phyloP scores from a whole-genome alignment of 2,329 filamentous ascomycete genomes.

The Mycocentrospora acerina region DNA sequence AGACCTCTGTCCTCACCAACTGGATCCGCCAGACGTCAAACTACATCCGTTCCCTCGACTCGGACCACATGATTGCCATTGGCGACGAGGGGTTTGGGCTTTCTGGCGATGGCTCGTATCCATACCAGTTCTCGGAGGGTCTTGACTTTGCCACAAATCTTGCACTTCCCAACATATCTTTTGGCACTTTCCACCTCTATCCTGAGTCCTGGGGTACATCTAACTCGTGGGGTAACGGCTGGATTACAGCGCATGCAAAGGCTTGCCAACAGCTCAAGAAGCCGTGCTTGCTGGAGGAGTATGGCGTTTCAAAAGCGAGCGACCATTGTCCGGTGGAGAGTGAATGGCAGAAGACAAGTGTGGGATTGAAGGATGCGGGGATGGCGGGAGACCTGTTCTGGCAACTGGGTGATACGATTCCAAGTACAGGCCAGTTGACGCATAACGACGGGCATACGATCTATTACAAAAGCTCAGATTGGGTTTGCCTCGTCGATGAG shows the following conservation, averaged over 20 bases:
- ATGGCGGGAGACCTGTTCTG: constrained; percentile 39
- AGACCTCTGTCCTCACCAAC: constrained; percentile 57
- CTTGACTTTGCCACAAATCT: constrained; percentile 56
- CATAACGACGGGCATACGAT: constrained; percentile 36
- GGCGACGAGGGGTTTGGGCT: constrained; percentile 64
- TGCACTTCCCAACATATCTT: constrained; percentile 56
- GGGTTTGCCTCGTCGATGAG: constrained; percentile 33
- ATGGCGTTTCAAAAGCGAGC: constrained; percentile 27
- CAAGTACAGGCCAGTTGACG: constrained; percentile 24
- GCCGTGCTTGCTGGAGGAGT: constrained; percentile 45
- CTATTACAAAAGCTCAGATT: constrained; percentile 30
- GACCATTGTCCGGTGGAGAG: constrained; percentile 32
- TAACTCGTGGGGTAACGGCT: constrained; percentile 46
- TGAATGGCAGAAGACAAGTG: constrained; percentile 33
- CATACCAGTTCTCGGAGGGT: constrained; percentile 55
- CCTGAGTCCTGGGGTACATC: constrained; percentile 44
- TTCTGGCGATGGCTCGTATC: constrained; percentile 52
- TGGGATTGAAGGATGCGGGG: constrained; percentile 20
- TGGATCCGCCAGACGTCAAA: constrained; percentile 61
- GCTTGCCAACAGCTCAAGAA: constrained; percentile 43
- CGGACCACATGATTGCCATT: constrained; percentile 62
- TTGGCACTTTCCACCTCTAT: constrained; percentile 58
- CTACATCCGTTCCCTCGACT: constrained; percentile 66
- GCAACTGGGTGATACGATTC: constrained; percentile 33
- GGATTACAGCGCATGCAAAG: constrained; percentile 50